Evolutionary conservation across 2,329 filamentous ascomycete species (phyloP), one percentile per base, ranked within the genome.

Genomic region (Fusarium torulosum): DNA sequence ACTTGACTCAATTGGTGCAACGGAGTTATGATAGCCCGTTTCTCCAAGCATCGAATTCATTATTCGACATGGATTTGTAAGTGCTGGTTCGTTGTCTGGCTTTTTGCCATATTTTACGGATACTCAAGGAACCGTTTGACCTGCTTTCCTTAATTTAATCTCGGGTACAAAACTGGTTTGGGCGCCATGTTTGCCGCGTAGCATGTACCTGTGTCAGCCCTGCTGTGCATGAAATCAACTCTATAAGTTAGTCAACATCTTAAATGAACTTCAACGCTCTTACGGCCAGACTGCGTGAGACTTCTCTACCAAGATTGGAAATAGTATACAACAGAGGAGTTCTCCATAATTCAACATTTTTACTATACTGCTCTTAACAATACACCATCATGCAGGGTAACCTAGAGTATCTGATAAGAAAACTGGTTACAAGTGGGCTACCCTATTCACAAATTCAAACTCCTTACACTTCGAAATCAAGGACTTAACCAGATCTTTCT

Each of bases 11-110:
- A 58, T 35, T 47, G 47, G 20, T 37, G 19, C 7, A 13, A 13
- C 66, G 66, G 66, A 43, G 20, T 66, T 62, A 66, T 11, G 17
- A 69, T 37, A 43, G 13, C 7, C 66, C 66, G 52, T 11, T 13
- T 40, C 13, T 43, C 21, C 14, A 11, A 20, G 31, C 17, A 37
- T 37, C 9, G 35, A 37, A n/a, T n/a, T 35, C 17, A 35, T 35
- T 6, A 35, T 35, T 35, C 14, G 15, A 35, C 8, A 7, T 7
- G 4, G 8, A n/a, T 35, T 17, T 37, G 35, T 35, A 35, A n/a
- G 19, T 37, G 9, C 35, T 10, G 35, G 17, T 37, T 37, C 9
- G 10, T 37, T n/a, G 17, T n/a, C 17, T 37, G 8, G 35, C 7
- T 9, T 37, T n/a, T 11, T 8, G 2, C n/a, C n/a, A 4, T 37